These are phyloP conservation scores for Talaromyces sp. DNA, from an alignment of 2,329 filamentous ascomycete genomes.

Conservation along the genomic window DNA sequence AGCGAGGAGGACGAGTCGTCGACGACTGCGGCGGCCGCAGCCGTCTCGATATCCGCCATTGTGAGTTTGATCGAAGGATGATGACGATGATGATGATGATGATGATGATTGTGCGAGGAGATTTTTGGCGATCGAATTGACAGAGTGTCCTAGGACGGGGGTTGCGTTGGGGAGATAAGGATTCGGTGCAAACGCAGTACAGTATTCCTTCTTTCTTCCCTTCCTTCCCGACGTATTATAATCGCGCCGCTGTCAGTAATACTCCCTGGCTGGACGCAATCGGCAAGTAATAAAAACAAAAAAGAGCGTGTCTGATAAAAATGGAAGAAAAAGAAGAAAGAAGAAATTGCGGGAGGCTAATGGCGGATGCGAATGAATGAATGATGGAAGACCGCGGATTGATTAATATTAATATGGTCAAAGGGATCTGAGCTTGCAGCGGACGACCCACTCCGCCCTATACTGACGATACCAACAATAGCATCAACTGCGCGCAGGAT, in stretches of 20 bases:
- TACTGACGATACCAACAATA: neutral
- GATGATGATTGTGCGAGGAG: neutral
- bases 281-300: neutral
- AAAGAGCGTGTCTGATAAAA: neutral
- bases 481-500: neutral
- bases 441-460: neutral
- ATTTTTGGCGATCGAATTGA: neutral
- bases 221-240: neutral
- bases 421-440: neutral
- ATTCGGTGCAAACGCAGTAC: neutral
- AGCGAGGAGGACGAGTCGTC: neutral
- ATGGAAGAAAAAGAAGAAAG: neutral
- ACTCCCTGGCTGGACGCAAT: neutral
- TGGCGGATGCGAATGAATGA: neutral
- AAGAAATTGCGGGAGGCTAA: neutral
- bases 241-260: neutral
- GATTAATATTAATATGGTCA: neutral
- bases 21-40: conserved; percentile 30
- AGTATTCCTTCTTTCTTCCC: neutral
- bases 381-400: neutral
- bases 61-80: neutral
- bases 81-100: too few relatives aligned
- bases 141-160: neutral
- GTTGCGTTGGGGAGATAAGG: neutral
- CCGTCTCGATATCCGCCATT: conserved; percentile 31